Conservation (phyloP, 164 flowering plant genomes). For the Malania oleifera region DNA sequence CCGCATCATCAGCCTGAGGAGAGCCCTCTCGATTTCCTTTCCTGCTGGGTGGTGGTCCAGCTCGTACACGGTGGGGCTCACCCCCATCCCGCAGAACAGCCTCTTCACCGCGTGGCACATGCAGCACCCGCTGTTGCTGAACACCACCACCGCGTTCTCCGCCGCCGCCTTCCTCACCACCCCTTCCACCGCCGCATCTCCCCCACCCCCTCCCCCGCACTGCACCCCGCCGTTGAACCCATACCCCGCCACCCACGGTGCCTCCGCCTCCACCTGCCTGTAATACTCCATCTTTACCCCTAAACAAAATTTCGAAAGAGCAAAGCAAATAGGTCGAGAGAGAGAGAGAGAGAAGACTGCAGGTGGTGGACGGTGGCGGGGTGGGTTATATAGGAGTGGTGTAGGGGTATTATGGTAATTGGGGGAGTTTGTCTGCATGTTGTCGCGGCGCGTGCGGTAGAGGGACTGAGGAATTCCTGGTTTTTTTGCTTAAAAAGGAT, state of each 20-base stretch:
- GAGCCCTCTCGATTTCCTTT: slow-evolving; percentile 47
- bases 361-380: not conserved
- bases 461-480: not conserved
- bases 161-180: slow-evolving; percentile 45
- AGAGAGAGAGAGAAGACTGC: no score
- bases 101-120: slow-evolving; percentile 75
- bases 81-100: slow-evolving; percentile 66
- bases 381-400: not conserved
- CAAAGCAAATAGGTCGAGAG: no score
- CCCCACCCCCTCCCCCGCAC: no score
- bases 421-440: slow-evolving; percentile 17
- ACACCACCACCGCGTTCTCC: slow-evolving; percentile 65
- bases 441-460: slow-evolving; percentile 22
- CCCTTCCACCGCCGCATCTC: slow-evolving; percentile 44
- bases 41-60: slow-evolving; percentile 59
- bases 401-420: not conserved
- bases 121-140: slow-evolving; percentile 61
- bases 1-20: slow-evolving; percentile 36
- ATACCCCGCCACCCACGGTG: no score
- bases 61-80: slow-evolving; percentile 57
- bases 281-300: no score
- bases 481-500: slow-evolving; percentile 20
- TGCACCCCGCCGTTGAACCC: no score
- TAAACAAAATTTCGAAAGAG: no score
- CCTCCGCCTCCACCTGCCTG: no score